phyloP scores from a whole-genome alignment of 257 asterid species.

The Echites panduratus region DNA sequence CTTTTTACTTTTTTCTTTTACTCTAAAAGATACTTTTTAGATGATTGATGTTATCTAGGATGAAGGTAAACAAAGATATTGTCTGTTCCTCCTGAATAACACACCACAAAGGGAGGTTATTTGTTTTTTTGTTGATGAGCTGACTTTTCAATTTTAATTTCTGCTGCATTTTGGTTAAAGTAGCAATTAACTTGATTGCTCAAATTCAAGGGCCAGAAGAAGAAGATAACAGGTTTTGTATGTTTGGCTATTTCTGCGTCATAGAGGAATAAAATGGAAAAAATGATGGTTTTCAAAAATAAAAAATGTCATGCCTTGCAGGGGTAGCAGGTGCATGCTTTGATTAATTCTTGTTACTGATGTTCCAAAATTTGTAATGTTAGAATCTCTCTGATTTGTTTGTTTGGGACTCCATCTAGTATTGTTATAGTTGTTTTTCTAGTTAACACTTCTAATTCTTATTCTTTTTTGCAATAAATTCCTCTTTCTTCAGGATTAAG shows the following conservation, averaged over 20 bases:
- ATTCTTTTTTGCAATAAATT: neutral
- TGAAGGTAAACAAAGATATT: neutral
- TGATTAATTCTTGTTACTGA: neutral
- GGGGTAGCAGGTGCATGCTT: neutral
- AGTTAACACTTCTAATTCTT: neutral
- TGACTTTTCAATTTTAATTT: neutral
- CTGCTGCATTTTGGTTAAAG: neutral
- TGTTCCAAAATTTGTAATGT: neutral
- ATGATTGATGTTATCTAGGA: neutral
- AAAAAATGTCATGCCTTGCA: neutral
- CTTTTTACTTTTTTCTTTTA: neutral
- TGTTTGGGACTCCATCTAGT: neutral
- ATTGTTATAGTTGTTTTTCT: neutral
- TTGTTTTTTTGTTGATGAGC: neutral
- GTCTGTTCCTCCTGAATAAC: neutral
- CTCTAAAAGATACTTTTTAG: neutral
- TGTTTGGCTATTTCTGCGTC: neutral
- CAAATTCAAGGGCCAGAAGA: neutral
- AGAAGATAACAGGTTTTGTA: neutral
- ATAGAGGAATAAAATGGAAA: neutral
- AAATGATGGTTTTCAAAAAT: neutral
- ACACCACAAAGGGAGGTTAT: neutral
- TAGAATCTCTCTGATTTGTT: neutral
- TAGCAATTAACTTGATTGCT: neutral
- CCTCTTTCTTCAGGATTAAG: neutral